A percentile compares a stretch with the other conserved stretches of the same genome.
These are phyloP conservation scores for Dendrothele bispora DNA, from an alignment of 768 basidiomycete genomes.

Conservation along the genomic window DNA sequence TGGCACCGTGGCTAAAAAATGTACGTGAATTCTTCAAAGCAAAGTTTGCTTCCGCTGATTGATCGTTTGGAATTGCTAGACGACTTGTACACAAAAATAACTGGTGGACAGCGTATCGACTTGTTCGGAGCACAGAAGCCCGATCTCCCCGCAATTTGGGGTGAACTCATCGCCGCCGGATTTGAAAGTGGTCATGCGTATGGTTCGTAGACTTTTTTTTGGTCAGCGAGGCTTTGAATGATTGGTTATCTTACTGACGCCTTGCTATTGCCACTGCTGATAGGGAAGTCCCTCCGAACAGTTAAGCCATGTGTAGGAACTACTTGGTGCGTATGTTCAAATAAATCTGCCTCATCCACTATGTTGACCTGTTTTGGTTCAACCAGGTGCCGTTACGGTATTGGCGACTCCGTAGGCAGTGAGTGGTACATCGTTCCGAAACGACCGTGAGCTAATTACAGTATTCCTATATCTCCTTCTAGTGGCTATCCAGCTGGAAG, in stretches of 20 bases:
- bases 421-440: constrained; percentile 72
- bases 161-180: constrained; percentile 56
- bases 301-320: constrained; percentile 81
- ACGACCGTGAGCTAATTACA: too few relatives aligned
- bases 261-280: too few relatives aligned
- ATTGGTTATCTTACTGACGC: too few relatives aligned
- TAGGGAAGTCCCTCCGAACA: constrained; percentile 62
- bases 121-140: constrained; percentile 71
- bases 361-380: too few relatives aligned
- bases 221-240: too few relatives aligned
- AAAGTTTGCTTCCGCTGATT: too few relatives aligned
- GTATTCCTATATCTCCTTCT: too few relatives aligned
- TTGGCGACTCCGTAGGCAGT: constrained; percentile 74
- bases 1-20: constrained; percentile 67
- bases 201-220: too few relatives aligned
- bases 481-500: too few relatives aligned
- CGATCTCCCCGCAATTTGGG: constrained; percentile 63
- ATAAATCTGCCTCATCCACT: background rate
- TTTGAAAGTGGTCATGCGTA: constrained; percentile 81
- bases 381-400: constrained; percentile 70
- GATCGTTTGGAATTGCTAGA: too few relatives aligned
- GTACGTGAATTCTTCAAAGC: too few relatives aligned
- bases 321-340: constrained; percentile 36
- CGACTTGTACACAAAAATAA: too few relatives aligned
- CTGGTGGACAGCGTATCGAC: constrained; percentile 59